Conservation (phyloP, 768 basidiomycete genomes). For the Serendipita sp. region DNA sequence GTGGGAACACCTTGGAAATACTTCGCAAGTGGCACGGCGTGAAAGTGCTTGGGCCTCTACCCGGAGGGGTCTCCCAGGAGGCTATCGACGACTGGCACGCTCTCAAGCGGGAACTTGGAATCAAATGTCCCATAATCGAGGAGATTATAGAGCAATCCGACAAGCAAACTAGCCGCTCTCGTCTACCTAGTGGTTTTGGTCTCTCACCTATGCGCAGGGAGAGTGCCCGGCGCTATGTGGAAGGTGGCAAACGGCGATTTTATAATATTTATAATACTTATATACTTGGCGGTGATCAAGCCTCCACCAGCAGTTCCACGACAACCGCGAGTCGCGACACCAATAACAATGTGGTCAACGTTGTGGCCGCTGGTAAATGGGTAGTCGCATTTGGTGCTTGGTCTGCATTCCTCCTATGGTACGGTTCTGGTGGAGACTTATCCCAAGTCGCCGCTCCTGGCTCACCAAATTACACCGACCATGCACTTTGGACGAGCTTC, state of each 20-base stretch:
- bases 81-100: slow-evolving; percentile 62
- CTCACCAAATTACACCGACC: slow-evolving; percentile 59
- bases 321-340: slow-evolving; percentile 24
- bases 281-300: slow-evolving; percentile 26
- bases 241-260: slow-evolving; percentile 33
- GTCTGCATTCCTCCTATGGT: slow-evolving; percentile 33
- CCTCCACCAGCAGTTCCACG: slow-evolving; percentile 23
- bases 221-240: slow-evolving; percentile 14
- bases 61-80: slow-evolving; percentile 49
- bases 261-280: slow-evolving; percentile 81
- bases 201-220: slow-evolving; percentile 11
- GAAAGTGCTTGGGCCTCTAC: slow-evolving; percentile 26
- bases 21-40: slow-evolving; percentile 62
- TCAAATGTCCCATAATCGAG: slow-evolving; percentile 64
- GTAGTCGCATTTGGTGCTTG: not conserved
- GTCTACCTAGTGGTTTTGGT: not conserved
- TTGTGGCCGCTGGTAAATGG: slow-evolving; percentile 1
- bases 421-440: slow-evolving; percentile 24
- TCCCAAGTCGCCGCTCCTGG: slow-evolving; percentile 48
- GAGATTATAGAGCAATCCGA: slow-evolving; percentile 37
- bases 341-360: slow-evolving; percentile 23
- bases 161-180: slow-evolving; percentile 9
- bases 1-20: slow-evolving; percentile 28
- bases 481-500: slow-evolving; percentile 64
- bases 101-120: slow-evolving; percentile 63